phyloP scores from a whole-genome alignment of 2,329 filamentous ascomycete genomes.

The Sodiomyces alkalinus region DNA sequence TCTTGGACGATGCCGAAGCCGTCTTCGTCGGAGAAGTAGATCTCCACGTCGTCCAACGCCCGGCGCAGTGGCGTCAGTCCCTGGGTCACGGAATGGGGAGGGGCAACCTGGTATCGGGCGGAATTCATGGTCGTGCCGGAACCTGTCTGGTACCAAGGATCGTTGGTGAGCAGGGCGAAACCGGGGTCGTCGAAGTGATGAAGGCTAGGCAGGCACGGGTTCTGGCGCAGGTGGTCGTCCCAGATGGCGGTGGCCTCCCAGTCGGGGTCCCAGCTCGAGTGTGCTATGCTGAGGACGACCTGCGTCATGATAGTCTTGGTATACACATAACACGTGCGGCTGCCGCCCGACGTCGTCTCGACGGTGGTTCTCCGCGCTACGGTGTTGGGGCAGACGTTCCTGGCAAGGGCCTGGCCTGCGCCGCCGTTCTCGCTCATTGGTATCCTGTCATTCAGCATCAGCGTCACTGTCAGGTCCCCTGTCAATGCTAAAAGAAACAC shows the following conservation, averaged over 20 bases:
- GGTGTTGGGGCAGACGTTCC: no score
- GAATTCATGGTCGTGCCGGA: background rate
- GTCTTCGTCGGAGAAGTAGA: background rate
- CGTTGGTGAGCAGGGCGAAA: conserved; percentile 9
- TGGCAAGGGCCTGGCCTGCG: no score
- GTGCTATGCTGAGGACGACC: background rate
- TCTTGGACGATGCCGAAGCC: conserved; percentile 1
- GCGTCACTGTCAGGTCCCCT: no score
- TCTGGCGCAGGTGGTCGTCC: conserved; percentile 9
- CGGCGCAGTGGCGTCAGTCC: conserved; percentile 1
- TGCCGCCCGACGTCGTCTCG: background rate
- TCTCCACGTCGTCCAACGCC: background rate
- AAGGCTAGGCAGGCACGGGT: conserved; percentile 10
- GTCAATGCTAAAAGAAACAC: no score
- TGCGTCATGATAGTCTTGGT: conserved; percentile 1
- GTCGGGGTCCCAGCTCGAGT: background rate
- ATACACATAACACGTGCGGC: conserved; percentile 1
- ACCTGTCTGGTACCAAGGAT: conserved; percentile 8
- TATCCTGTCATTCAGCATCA: no score
- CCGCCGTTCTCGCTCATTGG: no score
- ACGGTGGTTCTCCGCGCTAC: no score
- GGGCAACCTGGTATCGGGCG: background rate
- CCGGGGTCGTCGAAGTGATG: conserved; percentile 9
- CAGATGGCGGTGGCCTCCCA: background rate
- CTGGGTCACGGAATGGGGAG: background rate